Conservation (phyloP, 106 monocot species). For the Allium sativum region DNA sequence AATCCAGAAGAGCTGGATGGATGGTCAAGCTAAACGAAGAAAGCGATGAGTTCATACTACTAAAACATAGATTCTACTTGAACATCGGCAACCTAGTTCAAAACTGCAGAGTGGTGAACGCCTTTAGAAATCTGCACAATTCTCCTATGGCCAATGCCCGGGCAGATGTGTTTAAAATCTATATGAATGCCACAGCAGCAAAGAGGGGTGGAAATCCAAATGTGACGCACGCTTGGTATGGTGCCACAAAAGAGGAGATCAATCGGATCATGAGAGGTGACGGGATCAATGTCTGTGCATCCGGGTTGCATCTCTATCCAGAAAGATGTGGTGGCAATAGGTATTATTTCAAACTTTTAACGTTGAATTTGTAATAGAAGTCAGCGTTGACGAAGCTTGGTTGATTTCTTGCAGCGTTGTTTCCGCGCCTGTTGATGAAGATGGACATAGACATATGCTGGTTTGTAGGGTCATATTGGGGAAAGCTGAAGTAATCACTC, state of each 20-base stretch:
- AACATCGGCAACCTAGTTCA: constrained; percentile 22
- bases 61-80: constrained; percentile 24
- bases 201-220: constrained; percentile 26
- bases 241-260: constrained; percentile 11
- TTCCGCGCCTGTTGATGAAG: constrained; percentile 19
- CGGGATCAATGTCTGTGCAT: constrained; percentile 17
- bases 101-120: constrained; percentile 14
- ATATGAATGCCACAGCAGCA: constrained; percentile 16
- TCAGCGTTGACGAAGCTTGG: too few relatives aligned
- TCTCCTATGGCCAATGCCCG: constrained; percentile 13
- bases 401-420: constrained; percentile 27
- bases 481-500: constrained; percentile 27
- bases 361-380: too few relatives aligned
- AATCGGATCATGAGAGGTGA: constrained; percentile 11
- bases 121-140: constrained; percentile 4
- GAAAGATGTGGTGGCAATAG: constrained; percentile 26
- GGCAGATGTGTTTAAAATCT: constrained; percentile 9
- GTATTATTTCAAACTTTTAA: constrained; percentile 7
- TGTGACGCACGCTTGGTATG: constrained; percentile 22
- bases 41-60: constrained; percentile 6
- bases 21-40: constrained; percentile 12
- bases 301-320: constrained; percentile 23
- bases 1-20: not conserved
- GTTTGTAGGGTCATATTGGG: constrained; percentile 57
- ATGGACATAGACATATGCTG: constrained; percentile 37